Evolutionary conservation across 2,329 filamentous ascomycete species (phyloP).

Genomic region (Periconia macrospinosa): DNA sequence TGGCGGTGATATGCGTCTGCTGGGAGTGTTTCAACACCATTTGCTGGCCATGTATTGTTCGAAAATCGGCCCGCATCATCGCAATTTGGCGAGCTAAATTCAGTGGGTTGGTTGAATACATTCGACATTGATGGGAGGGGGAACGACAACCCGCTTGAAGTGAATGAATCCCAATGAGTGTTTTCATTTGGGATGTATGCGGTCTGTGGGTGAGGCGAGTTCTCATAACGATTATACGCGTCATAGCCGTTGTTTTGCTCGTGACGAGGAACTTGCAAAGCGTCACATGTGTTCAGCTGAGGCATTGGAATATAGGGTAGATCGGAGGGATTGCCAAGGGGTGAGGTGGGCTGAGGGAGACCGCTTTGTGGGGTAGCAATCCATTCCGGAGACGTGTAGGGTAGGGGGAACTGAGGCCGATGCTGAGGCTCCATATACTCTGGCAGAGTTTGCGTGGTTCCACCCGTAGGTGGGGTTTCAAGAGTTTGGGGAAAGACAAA

Average conservation of each 20-base stretch:
- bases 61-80: background rate
- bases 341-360: background rate
- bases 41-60: background rate
- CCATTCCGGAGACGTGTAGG: constrained; percentile 18
- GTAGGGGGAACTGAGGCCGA: constrained; percentile 23
- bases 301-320: background rate
- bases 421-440: constrained; percentile 28
- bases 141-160: constrained; percentile 1
- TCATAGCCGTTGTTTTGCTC: background rate
- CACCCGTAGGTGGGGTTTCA: background rate
- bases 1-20: background rate
- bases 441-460: constrained; percentile 8
- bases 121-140: background rate
- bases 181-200: background rate
- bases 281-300: background rate
- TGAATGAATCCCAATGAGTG: constrained; percentile 2
- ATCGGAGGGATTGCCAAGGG: background rate
- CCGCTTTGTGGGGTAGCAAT: background rate
- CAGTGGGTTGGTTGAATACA: background rate
- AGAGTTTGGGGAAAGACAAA: constrained; percentile 11
- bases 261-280: background rate
- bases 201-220: background rate
- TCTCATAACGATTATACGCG: background rate
- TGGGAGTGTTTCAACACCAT: background rate
- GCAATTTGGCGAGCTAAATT: background rate